Evolutionary conservation across 2,329 filamentous ascomycete species (phyloP).

Genomic region (Magnaporthales sp.): DNA sequence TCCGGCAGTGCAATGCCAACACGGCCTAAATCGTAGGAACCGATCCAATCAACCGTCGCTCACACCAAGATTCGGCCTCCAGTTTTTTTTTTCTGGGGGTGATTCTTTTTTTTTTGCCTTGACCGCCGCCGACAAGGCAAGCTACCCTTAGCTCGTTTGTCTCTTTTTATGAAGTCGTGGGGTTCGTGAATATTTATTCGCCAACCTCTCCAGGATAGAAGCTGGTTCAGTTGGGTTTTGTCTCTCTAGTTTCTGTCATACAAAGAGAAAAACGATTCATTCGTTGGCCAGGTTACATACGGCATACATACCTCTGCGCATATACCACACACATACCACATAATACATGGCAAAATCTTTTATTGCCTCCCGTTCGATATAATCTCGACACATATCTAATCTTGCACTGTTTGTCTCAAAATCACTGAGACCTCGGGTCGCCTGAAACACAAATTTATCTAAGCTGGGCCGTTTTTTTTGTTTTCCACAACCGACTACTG

Average conservation of each 20-base stretch:
- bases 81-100: background rate
- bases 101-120: background rate
- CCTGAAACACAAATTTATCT: background rate
- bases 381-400: background rate
- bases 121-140: background rate
- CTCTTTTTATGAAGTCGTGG: no score
- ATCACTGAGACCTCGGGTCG: background rate
- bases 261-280: background rate
- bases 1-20: background rate
- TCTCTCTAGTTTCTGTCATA: background rate
- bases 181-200: no score
- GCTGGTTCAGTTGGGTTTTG: no score
- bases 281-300: background rate
- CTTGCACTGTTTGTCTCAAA: background rate
- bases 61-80: background rate
- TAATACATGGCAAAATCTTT: no score
- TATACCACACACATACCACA: background rate
- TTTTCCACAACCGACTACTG: background rate
- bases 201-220: no score
- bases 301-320: background rate
- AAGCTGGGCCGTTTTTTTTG: background rate
- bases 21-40: background rate
- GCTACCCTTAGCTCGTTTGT: background rate
- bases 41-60: background rate
- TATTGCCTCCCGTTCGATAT: no score